These are phyloP conservation scores for Strobilomyces dryophilus DNA, from an alignment of 768 basidiomycete species.

Conservation along the genomic window DNA sequence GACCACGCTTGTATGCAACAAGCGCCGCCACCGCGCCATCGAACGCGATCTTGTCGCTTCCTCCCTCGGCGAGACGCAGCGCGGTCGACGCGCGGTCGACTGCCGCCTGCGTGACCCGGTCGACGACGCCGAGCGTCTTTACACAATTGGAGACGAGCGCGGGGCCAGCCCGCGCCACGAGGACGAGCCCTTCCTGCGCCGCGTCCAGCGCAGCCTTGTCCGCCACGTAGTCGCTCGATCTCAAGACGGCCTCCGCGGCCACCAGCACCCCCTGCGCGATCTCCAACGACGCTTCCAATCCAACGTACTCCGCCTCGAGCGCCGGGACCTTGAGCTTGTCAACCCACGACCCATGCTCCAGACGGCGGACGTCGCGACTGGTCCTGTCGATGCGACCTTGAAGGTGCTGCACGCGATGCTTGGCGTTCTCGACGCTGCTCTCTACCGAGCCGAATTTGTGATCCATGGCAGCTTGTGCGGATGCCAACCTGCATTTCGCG, in stretches of 20 bases:
- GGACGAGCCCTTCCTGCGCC: background rate
- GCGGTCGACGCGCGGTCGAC: background rate
- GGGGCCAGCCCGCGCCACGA: background rate
- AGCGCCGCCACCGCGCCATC: background rate
- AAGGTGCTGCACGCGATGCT: background rate
- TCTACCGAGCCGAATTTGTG: slow-evolving; percentile 2
- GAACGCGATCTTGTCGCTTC: background rate
- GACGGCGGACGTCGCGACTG: background rate
- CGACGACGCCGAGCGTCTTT: background rate
- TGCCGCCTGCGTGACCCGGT: background rate
- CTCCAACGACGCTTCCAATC: background rate
- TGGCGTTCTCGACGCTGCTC: background rate
- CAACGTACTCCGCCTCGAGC: background rate
- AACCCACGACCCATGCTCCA: background rate
- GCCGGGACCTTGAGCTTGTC: background rate
- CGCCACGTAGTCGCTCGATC: background rate
- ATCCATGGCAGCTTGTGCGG: background rate
- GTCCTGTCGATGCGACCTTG: background rate
- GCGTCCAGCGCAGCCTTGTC: background rate
- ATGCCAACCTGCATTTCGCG: background rate
- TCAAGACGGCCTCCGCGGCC: background rate
- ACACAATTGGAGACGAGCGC: background rate
- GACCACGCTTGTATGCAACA: background rate
- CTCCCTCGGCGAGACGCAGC: background rate
- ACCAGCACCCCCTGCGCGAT: background rate